Conservation (phyloP, 2,329 filamentous ascomycete genomes). For the Arachnomyces sp. region DNA sequence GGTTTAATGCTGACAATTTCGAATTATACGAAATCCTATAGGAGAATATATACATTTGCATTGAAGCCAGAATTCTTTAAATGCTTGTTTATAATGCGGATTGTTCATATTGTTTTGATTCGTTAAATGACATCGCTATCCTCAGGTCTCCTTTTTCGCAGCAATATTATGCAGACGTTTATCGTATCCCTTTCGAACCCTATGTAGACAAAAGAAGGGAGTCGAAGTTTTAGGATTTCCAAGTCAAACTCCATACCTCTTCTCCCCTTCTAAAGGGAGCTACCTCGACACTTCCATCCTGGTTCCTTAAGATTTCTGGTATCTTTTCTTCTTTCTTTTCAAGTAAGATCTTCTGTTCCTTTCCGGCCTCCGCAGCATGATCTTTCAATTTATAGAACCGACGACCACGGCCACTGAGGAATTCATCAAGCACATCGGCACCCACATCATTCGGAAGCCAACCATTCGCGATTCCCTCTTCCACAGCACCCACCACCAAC, state of each 20-base stretch:
- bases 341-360: conserved; percentile 42
- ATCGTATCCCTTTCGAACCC: not conserved
- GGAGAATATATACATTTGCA: too few species aligned
- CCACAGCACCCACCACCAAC: conserved; percentile 52
- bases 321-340: conserved; percentile 44
- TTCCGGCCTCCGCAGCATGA: conserved; percentile 42
- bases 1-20: not conserved
- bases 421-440: conserved; percentile 48
- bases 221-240: conserved; percentile 3
- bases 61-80: too few species aligned
- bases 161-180: not conserved
- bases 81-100: too few species aligned
- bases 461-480: conserved; percentile 47
- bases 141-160: not conserved
- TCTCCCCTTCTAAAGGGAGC: conserved; percentile 10
- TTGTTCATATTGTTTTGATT: too few species aligned
- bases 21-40: too few species aligned
- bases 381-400: conserved; percentile 51
- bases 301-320: conserved; percentile 41
- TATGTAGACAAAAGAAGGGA: too few species aligned
- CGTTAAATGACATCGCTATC: too few species aligned
- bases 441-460: conserved; percentile 50
- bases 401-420: conserved; percentile 51
- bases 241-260: conserved; percentile 8
- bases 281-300: conserved; percentile 47